phyloP scores from a whole-genome alignment of 768 basidiomycete genomes.

The Amanita polypyramis region DNA sequence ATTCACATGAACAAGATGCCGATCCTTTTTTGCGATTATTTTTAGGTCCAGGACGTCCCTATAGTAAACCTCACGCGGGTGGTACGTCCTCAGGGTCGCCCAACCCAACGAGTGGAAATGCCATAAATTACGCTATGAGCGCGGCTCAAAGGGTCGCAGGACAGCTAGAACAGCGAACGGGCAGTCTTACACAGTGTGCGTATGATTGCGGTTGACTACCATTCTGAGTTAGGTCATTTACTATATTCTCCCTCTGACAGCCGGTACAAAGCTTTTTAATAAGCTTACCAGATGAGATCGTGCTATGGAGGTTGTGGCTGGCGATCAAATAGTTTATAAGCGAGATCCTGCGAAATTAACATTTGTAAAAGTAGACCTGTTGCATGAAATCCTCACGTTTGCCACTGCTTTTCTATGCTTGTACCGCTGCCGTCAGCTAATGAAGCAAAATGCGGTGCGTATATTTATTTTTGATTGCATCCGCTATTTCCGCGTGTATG shows the following conservation, averaged over 20 bases:
- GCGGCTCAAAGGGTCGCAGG: conserved; percentile 51
- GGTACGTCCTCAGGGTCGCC: neutral
- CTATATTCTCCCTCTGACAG: conserved; percentile 16
- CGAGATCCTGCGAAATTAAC: neutral
- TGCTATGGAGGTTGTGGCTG: neutral
- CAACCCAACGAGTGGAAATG: conserved; percentile 14
- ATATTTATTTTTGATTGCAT: neutral
- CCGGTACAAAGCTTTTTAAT: conserved; percentile 33
- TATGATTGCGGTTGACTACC: conserved; percentile 11
- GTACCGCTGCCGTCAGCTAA: neutral
- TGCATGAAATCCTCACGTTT: conserved; percentile 1
- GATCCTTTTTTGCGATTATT: neutral
- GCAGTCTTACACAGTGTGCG: conserved; percentile 42
- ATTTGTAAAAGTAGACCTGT: neutral
- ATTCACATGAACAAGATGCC: neutral
- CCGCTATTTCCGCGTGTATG: conserved; percentile 1
- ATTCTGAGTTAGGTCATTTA: conserved; percentile 2
- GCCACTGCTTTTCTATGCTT: neutral
- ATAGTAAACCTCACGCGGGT: neutral
- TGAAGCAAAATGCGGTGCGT: neutral
- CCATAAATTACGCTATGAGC: conserved; percentile 33
- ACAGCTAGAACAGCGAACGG: conserved; percentile 38
- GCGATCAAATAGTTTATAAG: conserved; percentile 2
- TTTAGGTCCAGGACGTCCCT: neutral
- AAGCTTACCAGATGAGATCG: conserved; percentile 30